Evolutionary conservation across 169 alveolate species (phyloP), one percentile per base, ranked within the genome.

Genomic region (Fabrea salina): DNA sequence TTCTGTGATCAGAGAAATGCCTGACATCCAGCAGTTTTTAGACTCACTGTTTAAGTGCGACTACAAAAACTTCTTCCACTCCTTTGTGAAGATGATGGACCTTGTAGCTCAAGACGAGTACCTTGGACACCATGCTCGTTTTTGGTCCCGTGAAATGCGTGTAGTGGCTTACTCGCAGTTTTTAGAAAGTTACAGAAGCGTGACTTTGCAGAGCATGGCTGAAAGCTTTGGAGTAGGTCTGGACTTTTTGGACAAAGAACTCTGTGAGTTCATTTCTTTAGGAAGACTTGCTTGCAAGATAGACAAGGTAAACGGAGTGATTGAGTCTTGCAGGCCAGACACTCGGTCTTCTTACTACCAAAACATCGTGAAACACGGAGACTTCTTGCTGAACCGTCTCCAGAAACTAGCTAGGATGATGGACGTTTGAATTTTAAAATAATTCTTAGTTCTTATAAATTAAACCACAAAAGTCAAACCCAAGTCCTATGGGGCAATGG

Each of bases 161-260:
- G 91, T 97, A n/a, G 97, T 95, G 50, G 98, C 98, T 76, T 97
- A 97, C 76, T 84, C 91, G 40, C 96, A 97, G 84, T 97, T 95
- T 87, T 88, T 97, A 72, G 98, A 96, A 76, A 95, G 98, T 13
- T 97, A 94, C 87, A 96, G 95, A 82, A 89, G 97, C 27, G 99
- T 97, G 27, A 96, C 99, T 4, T 83, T 97, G 47, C 93, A 94
- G 53, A 95, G 92, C 83, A 96, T 97, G 99, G 98, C 99, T 4
- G 82, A 88, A 47, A 95, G 97, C 32, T 97, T 97, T 93, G 98
- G 98, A 41, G 97, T 97, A 16, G 82, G 95, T 27, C 82, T 89
- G 7, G 95, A 91, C 56, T 97, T 97, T 87, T 86, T 97, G 13
- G 99, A 97, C 86, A 90, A 77, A 30, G 97, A 94, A 82, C 86